Base-by-base conservation (phyloP, 176 grass and related monocot species). In the Chloris gayana region DNA sequence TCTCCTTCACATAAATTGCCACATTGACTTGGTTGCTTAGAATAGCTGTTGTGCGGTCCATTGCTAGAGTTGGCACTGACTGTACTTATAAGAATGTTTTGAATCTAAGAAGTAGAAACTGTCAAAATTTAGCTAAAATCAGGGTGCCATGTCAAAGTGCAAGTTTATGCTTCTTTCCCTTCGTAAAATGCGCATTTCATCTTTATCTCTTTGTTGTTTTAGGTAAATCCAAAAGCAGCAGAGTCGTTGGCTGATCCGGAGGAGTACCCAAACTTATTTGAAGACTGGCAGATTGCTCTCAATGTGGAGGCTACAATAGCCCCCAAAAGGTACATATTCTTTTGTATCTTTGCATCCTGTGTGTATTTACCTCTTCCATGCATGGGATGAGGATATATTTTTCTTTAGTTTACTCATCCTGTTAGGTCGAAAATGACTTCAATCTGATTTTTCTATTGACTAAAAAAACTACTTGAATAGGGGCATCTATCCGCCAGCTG, bases 281-380 rank as follows among this genome's bases (percentile, higher is more conserved):
- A 93, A n/a, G 88, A 98, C 83, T 95, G 96, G 96, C 92, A 98
- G 64, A 85, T 98, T 89, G 92, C 96, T 86, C 86, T 98, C 57
- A 86, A 81, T 84, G 92, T 93, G 59, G 96, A 98, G 88, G 86
- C 80, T 84, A 77, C 80, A 25, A 64, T 91, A 54, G 72, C 86
- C 4, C 50, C 87, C 7, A 86, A 90, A 85, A 90, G 93, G 93
- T 95, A 54, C 63, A 67, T 54, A 3, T 79, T 69, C 22, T 74
- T 78, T 75, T 73, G 62, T 58, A 58, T 67, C 14, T 66, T 78
- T 64, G 37, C 24, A 46, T 71, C 13, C 56, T 84, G 37, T 62
- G 22, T 4, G 34, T 1, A 4, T 41, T 88, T 63, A 64, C 33
- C 51, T 64, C 50, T 84, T 70, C 19, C 35, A 35, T 57, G 9